Evolutionary conservation across 2,329 filamentous ascomycete species (phyloP).

Genomic region (Penicillium crustosum): DNA sequence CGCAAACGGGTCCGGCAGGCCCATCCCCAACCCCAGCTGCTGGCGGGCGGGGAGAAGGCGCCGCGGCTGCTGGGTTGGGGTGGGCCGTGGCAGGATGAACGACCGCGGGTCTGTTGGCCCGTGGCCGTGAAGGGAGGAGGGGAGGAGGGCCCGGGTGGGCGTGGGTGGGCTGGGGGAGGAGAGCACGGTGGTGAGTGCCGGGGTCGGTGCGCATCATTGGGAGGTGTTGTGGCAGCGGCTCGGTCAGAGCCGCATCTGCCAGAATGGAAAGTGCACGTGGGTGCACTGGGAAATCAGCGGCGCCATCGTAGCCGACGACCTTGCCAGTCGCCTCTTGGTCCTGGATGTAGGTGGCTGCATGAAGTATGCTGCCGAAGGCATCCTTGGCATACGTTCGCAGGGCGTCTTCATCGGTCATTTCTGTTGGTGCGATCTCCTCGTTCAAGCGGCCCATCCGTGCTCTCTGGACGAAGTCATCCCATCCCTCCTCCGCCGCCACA

Average conservation of each 20-base stretch:
- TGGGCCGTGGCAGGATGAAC: conserved; percentile 26
- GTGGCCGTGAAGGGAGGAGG: conserved; percentile 21
- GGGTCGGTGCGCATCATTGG: conserved; percentile 45
- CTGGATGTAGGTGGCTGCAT: conserved; percentile 30
- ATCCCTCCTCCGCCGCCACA: conserved; percentile 37
- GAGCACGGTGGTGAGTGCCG: conserved; percentile 40
- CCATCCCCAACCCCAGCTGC: conserved; percentile 34
- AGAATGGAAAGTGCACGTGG: conserved; percentile 36
- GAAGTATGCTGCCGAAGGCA: conserved; percentile 29
- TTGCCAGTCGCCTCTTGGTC: conserved; percentile 5
- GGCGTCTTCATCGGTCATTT: conserved; percentile 25
- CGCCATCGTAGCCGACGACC: conserved; percentile 6
- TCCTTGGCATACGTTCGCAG: conserved; percentile 27
- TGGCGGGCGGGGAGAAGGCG: conserved; percentile 40
- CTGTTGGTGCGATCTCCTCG: conserved; percentile 41
- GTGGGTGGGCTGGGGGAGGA: conserved; percentile 32
- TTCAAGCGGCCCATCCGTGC: conserved; percentile 41
- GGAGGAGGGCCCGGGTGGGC: conserved; percentile 14
- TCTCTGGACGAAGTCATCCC: conserved; percentile 44
- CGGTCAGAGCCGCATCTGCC: conserved; percentile 34
- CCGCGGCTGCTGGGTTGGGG: conserved; percentile 35
- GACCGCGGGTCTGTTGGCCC: conserved; percentile 34
- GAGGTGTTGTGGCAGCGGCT: conserved; percentile 30
- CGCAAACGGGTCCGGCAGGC: conserved; percentile 40
- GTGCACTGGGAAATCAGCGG: conserved; percentile 10